Base-by-base conservation (phyloP, 768 basidiomycete genomes). In the Hydnomerulius pinastri region DNA sequence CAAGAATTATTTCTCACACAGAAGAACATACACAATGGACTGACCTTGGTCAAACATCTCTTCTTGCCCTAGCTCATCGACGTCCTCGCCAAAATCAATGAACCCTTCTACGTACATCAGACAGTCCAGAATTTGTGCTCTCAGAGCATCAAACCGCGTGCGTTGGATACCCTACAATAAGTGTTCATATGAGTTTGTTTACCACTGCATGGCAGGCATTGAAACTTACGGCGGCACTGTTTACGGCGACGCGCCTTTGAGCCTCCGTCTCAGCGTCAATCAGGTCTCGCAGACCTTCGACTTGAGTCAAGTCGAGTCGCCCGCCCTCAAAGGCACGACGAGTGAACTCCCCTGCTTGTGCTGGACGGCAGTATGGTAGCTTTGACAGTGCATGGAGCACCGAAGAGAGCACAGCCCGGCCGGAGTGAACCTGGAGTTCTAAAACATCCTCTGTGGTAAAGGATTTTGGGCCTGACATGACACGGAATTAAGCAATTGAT, bases 61-160 rank as follows among this genome's bases (percentile, higher is more conserved):
- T n/a, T 87, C 87, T 61, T 94, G 66, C 8, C 68, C 92, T 33
- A 95, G 80, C 29, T 91, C 89, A 61, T 95, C 93, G 12, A 70
- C 62, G 24, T 86, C 89, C 69, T 97, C 93, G 6, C 91, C 91
- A 67, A 95, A 97, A 66, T 96, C 93, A 46, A 97, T 94, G 17
- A 95, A 70, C 1, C 93, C 94, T 68, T 97, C 94, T 4, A 92
- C 75, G 54, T 84, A 78, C 10, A 93, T 84, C 18, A 92, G 78
- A 43, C 86, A 87, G 24, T 79, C 74, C 20, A 96, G 79, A 15
- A 91, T 84, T 11, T 82, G 77, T 6, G 68, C 66, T 46, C 93
- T 74, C 42, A 96, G 67, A 4, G 76, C 62, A 41, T 90, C 84
- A 53, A 87, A 87, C 43, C 78, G 77, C 9, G 72, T 71, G 42